Percentiles rank a stretch among this genome's conserved stretches.
Conservation (phyloP, 2,329 filamentous ascomycete species). For the Calonectria naviculata region DNA sequence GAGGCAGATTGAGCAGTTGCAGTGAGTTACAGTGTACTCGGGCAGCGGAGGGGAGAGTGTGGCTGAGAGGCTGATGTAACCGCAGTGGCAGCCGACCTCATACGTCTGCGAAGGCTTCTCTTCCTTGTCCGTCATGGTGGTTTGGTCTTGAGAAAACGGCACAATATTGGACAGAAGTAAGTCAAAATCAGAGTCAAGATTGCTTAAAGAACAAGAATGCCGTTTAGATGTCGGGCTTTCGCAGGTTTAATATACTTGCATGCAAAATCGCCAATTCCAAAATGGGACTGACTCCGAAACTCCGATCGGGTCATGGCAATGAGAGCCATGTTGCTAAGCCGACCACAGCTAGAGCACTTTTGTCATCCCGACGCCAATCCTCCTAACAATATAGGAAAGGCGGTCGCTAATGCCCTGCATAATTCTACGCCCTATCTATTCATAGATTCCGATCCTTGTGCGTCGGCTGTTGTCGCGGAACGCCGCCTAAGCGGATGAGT, state of each 20-base stretch:
- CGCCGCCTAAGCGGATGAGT: background rate
- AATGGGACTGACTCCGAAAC: constrained; percentile 6
- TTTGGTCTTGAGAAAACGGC: background rate
- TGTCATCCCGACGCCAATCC: background rate
- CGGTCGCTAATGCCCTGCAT: background rate
- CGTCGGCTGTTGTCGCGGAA: background rate
- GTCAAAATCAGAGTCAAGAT: background rate
- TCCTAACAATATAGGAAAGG: background rate
- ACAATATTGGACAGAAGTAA: background rate
- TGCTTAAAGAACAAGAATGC: background rate
- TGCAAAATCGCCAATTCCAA: background rate
- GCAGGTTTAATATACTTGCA: background rate
- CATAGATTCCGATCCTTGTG: constrained; percentile 1
- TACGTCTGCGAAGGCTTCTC: constrained; percentile 51
- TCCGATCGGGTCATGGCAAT: background rate
- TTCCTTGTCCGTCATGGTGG: constrained; percentile 26
- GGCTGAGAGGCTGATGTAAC: constrained; percentile 59
- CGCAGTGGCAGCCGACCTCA: constrained; percentile 64
- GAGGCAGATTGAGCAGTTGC: constrained; percentile 65
- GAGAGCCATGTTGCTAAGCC: background rate
- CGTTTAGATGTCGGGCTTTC: background rate
- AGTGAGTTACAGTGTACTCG: constrained; percentile 57
- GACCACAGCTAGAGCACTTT: constrained; percentile 3
- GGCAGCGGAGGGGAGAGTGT: constrained; percentile 60
- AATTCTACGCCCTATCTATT: background rate